Evolutionary conservation across 805 yeast genomes (phyloP).

Genomic region (Kluyveromyces aestuarii): DNA sequence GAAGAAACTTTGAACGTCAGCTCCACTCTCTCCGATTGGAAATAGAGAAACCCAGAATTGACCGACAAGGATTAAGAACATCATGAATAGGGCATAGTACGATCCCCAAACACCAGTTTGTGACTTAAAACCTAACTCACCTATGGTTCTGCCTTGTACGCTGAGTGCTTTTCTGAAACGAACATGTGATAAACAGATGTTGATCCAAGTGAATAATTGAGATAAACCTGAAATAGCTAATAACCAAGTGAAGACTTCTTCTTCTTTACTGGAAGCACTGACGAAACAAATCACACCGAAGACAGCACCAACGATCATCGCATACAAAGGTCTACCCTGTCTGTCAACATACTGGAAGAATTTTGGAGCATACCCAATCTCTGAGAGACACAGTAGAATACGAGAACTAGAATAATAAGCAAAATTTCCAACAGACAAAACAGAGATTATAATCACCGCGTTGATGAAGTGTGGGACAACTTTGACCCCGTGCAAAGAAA

Average conservation of each 20-base stretch:
- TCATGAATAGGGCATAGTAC: slow-evolving; percentile 39
- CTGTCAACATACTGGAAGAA: slow-evolving; percentile 46
- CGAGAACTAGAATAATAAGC: slow-evolving; percentile 66
- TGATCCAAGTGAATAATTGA: slow-evolving; percentile 53
- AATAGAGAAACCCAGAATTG: slow-evolving; percentile 61
- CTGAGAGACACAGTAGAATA: slow-evolving; percentile 61
- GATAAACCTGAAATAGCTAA: slow-evolving; percentile 53
- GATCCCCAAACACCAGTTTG: slow-evolving; percentile 48
- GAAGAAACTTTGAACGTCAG: slow-evolving; percentile 37
- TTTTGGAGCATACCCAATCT: slow-evolving; percentile 60
- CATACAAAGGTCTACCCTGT: slow-evolving; percentile 53
- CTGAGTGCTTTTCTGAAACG: slow-evolving; percentile 51
- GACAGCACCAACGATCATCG: slow-evolving; percentile 41
- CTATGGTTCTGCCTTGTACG: slow-evolving; percentile 41
- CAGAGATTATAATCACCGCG: slow-evolving; percentile 62
- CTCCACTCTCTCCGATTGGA: slow-evolving; percentile 34
- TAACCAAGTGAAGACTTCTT: slow-evolving; percentile 54
- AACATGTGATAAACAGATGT: slow-evolving; percentile 47
- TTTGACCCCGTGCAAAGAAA: slow-evolving; percentile 47
- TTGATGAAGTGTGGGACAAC: slow-evolving; percentile 67
- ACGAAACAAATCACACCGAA: slow-evolving; percentile 58
- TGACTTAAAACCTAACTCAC: slow-evolving; percentile 46
- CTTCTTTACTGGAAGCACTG: slow-evolving; percentile 53
- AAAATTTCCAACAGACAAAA: slow-evolving; percentile 68
- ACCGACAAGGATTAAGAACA: slow-evolving; percentile 42